Evolutionary conservation across 768 basidiomycete genomes (phyloP).

Genomic region (Hysterangium stoloniferum): DNA sequence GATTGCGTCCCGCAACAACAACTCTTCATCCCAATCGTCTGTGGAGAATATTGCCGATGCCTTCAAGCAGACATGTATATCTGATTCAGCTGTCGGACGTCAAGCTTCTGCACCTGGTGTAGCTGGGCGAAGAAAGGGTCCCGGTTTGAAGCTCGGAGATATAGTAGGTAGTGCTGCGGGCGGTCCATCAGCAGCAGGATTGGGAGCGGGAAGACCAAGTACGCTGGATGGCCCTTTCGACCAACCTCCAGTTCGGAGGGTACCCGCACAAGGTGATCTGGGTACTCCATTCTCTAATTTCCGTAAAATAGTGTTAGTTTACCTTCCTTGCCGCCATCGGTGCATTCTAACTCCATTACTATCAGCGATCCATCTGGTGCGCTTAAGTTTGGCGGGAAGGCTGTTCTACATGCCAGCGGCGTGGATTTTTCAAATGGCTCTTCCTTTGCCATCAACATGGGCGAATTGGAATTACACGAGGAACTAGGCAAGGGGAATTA

Average conservation of each 20-base stretch:
- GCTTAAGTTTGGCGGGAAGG: conserved; percentile 89
- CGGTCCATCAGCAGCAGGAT: conserved; percentile 55
- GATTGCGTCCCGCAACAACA: conserved; percentile 16
- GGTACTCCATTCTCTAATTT: conserved; percentile 88
- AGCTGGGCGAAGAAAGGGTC: conserved; percentile 38
- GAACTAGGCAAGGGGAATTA: conserved; percentile 97
- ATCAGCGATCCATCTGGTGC: conserved; percentile 90
- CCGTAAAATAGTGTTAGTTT: conserved; percentile 82
- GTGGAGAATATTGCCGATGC: conserved; percentile 11
- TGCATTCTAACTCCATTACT: conserved; percentile 6
- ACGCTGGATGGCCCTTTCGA: conserved; percentile 28
- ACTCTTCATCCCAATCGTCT: conserved; percentile 12
- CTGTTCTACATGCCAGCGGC: conserved; percentile 83
- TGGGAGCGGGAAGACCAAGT: conserved; percentile 58
- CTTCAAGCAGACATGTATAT: conserved; percentile 15
- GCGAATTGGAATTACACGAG: conserved; percentile 81
- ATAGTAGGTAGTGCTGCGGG: conserved; percentile 43
- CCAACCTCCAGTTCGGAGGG: conserved; percentile 24
- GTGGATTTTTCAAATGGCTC: conserved; percentile 86
- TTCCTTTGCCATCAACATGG: conserved; percentile 92
- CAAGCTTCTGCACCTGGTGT: conserved; percentile 28
- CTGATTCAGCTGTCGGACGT: conserved; percentile 28
- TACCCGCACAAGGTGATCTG: conserved; percentile 31
- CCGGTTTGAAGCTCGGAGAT: conserved; percentile 55
- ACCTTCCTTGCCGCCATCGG: conserved; percentile 11